A percentile compares a stretch with the other conserved stretches of the same genome.
Evolutionary conservation across 257 asterid genomes (phyloP).

Genomic region (Solanum paucissectum): DNA sequence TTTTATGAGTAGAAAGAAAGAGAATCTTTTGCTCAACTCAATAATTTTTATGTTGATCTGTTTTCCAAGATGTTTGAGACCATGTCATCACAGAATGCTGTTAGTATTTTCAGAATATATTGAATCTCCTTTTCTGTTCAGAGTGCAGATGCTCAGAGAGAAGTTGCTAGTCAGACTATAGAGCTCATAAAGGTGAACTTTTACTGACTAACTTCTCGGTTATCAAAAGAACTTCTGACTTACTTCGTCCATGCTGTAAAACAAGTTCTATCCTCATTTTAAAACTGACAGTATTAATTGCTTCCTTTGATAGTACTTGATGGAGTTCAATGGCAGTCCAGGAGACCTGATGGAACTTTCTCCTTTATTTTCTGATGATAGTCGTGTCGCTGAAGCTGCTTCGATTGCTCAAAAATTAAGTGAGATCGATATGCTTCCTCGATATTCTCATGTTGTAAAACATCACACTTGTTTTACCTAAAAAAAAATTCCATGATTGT

Average conservation of each 20-base stretch:
- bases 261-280: neutral
- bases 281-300: conserved; percentile 2
- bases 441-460: neutral
- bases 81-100: neutral
- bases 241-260: neutral
- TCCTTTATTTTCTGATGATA: conserved; percentile 93
- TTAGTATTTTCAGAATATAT: neutral
- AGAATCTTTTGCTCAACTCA: neutral
- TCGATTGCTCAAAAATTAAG: conserved; percentile 96
- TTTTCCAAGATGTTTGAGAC: neutral
- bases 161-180: conserved; percentile 94
- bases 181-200: conserved; percentile 82
- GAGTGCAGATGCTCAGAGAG: conserved; percentile 99
- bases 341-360: conserved; percentile 98
- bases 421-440: conserved; percentile 28
- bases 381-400: conserved; percentile 99
- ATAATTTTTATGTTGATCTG: neutral
- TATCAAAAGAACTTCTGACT: neutral
- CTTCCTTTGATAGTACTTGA: conserved; percentile 67
- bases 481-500: neutral
- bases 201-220: neutral
- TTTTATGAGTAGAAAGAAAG: neutral
- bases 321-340: conserved; percentile 97
- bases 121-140: conserved; percentile 9
- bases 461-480: neutral